phyloP scores from a whole-genome alignment of 495 filamentous ascomycete genomes.

The Gamarada debralockiae region DNA sequence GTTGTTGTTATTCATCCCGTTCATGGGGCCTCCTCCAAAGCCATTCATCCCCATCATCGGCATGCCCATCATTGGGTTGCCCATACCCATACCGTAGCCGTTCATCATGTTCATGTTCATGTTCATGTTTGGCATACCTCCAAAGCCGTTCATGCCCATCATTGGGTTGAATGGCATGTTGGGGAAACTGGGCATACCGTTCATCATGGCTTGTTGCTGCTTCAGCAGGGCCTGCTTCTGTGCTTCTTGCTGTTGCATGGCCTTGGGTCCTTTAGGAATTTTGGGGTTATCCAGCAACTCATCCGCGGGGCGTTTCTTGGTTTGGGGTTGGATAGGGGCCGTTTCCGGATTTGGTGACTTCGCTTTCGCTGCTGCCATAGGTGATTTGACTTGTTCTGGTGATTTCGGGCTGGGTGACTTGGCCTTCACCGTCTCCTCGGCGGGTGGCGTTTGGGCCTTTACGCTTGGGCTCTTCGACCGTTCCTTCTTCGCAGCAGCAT shows the following conservation, averaged over 20 bases:
- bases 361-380: conserved; percentile 34
- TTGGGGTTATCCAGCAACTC: conserved; percentile 62
- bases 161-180: conserved; percentile 33
- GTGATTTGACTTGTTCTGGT: conserved; percentile 33
- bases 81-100: conserved; percentile 36
- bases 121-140: conserved; percentile 28
- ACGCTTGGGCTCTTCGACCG: conserved; percentile 48
- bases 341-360: conserved; percentile 12
- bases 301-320: conserved; percentile 81
- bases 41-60: conserved; percentile 17
- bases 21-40: conserved; percentile 40
- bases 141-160: conserved; percentile 21
- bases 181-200: conserved; percentile 32
- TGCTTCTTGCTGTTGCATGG: conserved; percentile 49
- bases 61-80: conserved; percentile 48
- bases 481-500: conserved; percentile 53
- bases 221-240: conserved; percentile 25
- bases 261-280: conserved; percentile 56
- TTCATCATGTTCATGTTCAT: conserved; percentile 27
- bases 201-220: conserved; percentile 31
- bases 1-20: conserved; percentile 49
- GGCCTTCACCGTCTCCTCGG: conserved; percentile 4
- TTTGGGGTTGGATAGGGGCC: conserved; percentile 12
- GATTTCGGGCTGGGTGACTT: conserved; percentile 19
- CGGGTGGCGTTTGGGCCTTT: conserved; percentile 19